phyloP scores from a whole-genome alignment of 805 yeast species.

The Ogataea saltuana region DNA sequence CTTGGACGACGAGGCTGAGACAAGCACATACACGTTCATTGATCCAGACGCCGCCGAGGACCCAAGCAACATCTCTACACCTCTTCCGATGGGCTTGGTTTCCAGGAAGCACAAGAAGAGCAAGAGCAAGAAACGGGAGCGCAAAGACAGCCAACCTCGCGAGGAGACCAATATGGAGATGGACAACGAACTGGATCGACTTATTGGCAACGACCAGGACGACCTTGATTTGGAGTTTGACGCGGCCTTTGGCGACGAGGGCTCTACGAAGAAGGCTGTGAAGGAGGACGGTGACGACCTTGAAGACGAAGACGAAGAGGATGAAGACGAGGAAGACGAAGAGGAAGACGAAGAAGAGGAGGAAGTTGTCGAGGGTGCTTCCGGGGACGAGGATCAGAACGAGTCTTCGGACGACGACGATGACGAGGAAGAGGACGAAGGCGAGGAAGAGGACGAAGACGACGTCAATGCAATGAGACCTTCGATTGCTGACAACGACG shows the following conservation, averaged over 20 bases:
- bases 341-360: slow-evolving; percentile 42
- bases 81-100: slow-evolving; percentile 15
- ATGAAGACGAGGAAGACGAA: slow-evolving; percentile 42
- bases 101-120: slow-evolving; percentile 21
- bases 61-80: slow-evolving; percentile 36
- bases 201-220: slow-evolving; percentile 33
- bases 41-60: slow-evolving; percentile 49
- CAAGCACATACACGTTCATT: slow-evolving; percentile 71
- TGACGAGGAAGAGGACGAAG: slow-evolving; percentile 48
- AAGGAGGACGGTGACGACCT: slow-evolving; percentile 46
- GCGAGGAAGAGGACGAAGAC: slow-evolving; percentile 48
- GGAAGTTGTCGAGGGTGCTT: slow-evolving; percentile 44
- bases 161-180: slow-evolving; percentile 39
- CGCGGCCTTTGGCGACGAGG: slow-evolving; percentile 19
- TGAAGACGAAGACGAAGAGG: slow-evolving; percentile 47
- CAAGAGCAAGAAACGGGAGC: slow-evolving; percentile 22
- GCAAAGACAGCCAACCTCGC: slow-evolving; percentile 1
- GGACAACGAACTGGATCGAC: slow-evolving; percentile 33
- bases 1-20: slow-evolving; percentile 83
- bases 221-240: slow-evolving; percentile 26
- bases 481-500: slow-evolving; percentile 30
- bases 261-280: neutral
- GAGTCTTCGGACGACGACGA: slow-evolving; percentile 49
- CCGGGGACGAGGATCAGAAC: slow-evolving; percentile 46
- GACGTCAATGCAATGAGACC: slow-evolving; percentile 40